Percentiles rank a stretch among this genome's conserved stretches.
Conservation (phyloP, 768 basidiomycete species). For the Xerocomellus dryophilus region DNA sequence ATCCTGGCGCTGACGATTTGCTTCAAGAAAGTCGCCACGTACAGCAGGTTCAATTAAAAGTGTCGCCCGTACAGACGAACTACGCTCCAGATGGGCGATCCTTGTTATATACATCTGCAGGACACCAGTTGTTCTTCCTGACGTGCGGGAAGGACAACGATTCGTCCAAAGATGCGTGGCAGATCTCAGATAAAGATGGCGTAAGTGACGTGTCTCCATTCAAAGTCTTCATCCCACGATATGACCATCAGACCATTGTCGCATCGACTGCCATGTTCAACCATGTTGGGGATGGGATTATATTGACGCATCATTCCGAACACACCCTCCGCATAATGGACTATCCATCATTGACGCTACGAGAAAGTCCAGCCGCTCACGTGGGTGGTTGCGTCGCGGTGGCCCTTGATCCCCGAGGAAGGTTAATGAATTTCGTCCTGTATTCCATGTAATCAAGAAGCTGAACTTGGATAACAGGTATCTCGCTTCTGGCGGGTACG, state of each 20-base stretch:
- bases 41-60: slow-evolving; percentile 58
- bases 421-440: slow-evolving; percentile 34
- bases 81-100: slow-evolving; percentile 73
- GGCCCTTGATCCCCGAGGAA: slow-evolving; percentile 77
- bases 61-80: slow-evolving; percentile 59
- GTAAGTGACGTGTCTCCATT: not conserved
- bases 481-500: slow-evolving; percentile 74
- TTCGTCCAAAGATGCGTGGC: slow-evolving; percentile 54
- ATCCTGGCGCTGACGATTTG: slow-evolving; percentile 5
- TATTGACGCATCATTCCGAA: slow-evolving; percentile 62
- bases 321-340: slow-evolving; percentile 66
- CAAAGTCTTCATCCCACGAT: not conserved
- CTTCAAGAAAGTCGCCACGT: slow-evolving; percentile 63
- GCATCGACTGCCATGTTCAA: slow-evolving; percentile 73
- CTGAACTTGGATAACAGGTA: slow-evolving; percentile 43
- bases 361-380: slow-evolving; percentile 68
- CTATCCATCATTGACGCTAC: slow-evolving; percentile 57
- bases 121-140: slow-evolving; percentile 60
- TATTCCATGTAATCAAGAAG: not conserved
- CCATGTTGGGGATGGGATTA: slow-evolving; percentile 67
- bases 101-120: slow-evolving; percentile 59
- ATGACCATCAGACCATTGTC: slow-evolving; percentile 40
- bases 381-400: slow-evolving; percentile 77
- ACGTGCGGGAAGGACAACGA: slow-evolving; percentile 51
- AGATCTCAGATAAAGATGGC: slow-evolving; percentile 33